Evolutionary conservation across 345 rosid species (phyloP).

Genomic region (Fremontodendron californicum): DNA sequence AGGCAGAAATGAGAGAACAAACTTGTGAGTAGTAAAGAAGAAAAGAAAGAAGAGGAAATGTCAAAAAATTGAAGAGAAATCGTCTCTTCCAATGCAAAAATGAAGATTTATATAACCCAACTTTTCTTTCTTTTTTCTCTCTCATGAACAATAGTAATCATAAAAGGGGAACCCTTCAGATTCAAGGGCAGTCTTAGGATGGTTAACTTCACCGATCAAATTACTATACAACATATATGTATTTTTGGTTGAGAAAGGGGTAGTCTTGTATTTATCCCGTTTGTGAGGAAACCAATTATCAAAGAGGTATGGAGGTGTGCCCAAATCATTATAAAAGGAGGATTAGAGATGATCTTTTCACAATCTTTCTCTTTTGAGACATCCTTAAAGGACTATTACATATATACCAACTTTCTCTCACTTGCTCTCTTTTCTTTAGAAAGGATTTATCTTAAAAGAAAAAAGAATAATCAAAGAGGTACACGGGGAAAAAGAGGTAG

Average conservation of each 20-base stretch:
- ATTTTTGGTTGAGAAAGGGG: no score
- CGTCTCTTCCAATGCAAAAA: slow-evolving; percentile 12
- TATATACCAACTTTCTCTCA: neutral
- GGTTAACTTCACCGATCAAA: neutral
- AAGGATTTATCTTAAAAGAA: neutral
- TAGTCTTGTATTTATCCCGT: neutral
- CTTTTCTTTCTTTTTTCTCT: neutral
- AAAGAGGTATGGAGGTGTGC: neutral
- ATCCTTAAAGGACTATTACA: neutral
- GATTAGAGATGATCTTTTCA: slow-evolving; percentile 14
- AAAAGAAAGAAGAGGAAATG: slow-evolving; percentile 25
- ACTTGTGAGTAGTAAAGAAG: neutral
- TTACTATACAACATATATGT: neutral
- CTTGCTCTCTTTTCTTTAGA: neutral
- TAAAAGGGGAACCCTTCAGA: slow-evolving; percentile 14
- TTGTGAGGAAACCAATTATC: neutral
- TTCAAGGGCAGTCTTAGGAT: slow-evolving; percentile 5
- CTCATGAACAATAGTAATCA: neutral
- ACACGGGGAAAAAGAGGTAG: slow-evolving; percentile 13
- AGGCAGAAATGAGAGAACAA: neutral
- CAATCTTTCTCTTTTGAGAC: neutral
- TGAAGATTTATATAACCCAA: slow-evolving; percentile 28
- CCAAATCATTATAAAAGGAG: neutral
- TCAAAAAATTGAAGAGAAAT: slow-evolving; percentile 20
- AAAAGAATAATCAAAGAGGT: slow-evolving; percentile 13